These are phyloP conservation scores for Tubosaeta sp. DNA, from an alignment of 768 basidiomycete species.

Conservation along the genomic window DNA sequence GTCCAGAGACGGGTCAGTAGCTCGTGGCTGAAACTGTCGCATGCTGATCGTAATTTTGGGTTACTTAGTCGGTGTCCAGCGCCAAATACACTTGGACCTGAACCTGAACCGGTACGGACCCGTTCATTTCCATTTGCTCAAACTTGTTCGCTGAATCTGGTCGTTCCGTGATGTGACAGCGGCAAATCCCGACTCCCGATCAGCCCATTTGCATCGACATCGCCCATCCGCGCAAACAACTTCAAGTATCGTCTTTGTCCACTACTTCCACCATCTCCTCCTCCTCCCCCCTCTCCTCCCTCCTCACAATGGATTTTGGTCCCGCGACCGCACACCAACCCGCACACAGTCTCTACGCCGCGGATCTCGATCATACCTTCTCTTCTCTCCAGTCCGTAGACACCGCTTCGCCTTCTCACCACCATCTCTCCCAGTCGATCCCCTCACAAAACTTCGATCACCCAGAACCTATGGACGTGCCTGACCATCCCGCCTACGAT, in stretches of 20 bases:
- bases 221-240: slow-evolving; percentile 27
- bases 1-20: slow-evolving; percentile 15
- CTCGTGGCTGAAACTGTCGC: slow-evolving; percentile 9
- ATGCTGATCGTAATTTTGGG: slow-evolving; percentile 16
- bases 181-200: slow-evolving; percentile 57
- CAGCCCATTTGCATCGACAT: slow-evolving; percentile 41
- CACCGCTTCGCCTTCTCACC: slow-evolving; percentile 35
- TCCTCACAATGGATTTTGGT: slow-evolving; percentile 46
- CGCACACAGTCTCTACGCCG: slow-evolving; percentile 42
- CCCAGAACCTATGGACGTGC: slow-evolving; percentile 49
- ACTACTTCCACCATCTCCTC: slow-evolving; percentile 30
- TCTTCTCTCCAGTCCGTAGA: slow-evolving; percentile 42
- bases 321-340: slow-evolving; percentile 34
- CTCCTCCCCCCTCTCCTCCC: slow-evolving; percentile 31
- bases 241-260: slow-evolving; percentile 31
- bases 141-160: slow-evolving; percentile 39
- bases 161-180: slow-evolving; percentile 37
- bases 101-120: slow-evolving; percentile 27
- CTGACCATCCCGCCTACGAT: slow-evolving; percentile 61
- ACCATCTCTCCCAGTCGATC: slow-evolving; percentile 31
- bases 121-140: slow-evolving; percentile 15
- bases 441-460: slow-evolving; percentile 44
- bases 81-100: not conserved
- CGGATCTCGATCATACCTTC: slow-evolving; percentile 57
- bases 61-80: not conserved